These are phyloP conservation scores for Barnettozyma sucrosica DNA, from an alignment of 805 yeast genomes.

Conservation along the genomic window DNA sequence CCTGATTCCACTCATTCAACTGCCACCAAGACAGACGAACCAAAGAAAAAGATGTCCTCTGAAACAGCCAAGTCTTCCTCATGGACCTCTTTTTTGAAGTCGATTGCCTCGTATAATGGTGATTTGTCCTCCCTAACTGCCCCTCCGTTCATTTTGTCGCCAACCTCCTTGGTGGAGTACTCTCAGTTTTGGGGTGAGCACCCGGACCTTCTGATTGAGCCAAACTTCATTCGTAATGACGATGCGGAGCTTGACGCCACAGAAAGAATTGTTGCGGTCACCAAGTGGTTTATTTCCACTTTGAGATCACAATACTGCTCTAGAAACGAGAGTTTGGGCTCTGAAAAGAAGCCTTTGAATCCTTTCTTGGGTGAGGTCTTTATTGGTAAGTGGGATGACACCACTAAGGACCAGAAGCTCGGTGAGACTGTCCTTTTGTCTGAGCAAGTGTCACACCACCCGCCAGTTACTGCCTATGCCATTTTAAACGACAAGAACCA, in stretches of 20 bases:
- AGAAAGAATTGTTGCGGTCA: conserved; percentile 72
- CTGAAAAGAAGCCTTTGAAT: conserved; percentile 94
- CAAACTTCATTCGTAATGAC: conserved; percentile 44
- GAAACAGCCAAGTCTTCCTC: conserved; percentile 40
- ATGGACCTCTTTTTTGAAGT: conserved; percentile 91
- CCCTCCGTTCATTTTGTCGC: conserved; percentile 92
- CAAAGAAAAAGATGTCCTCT: conserved; percentile 24
- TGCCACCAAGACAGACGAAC: neutral
- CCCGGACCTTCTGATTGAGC: conserved; percentile 74
- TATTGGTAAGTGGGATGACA: conserved; percentile 79
- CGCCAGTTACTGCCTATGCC: conserved; percentile 93
- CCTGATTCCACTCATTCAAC: conserved; percentile 3
- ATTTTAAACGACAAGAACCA: conserved; percentile 67
- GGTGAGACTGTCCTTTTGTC: conserved; percentile 79
- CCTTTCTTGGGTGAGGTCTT: conserved; percentile 95
- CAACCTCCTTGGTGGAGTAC: conserved; percentile 84
- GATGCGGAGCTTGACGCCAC: conserved; percentile 43
- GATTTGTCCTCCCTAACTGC: conserved; percentile 93
- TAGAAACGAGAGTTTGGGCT: conserved; percentile 86
- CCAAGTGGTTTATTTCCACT: conserved; percentile 88
- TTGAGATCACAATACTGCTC: conserved; percentile 91
- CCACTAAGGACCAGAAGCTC: conserved; percentile 37
- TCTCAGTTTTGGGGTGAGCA: conserved; percentile 96
- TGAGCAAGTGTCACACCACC: conserved; percentile 97
- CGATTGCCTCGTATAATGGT: conserved; percentile 88